Evolutionary conservation across 2,329 filamentous ascomycete genomes (phyloP), one percentile per base, ranked within the genome.

Genomic region (Orbilia brochopaga): DNA sequence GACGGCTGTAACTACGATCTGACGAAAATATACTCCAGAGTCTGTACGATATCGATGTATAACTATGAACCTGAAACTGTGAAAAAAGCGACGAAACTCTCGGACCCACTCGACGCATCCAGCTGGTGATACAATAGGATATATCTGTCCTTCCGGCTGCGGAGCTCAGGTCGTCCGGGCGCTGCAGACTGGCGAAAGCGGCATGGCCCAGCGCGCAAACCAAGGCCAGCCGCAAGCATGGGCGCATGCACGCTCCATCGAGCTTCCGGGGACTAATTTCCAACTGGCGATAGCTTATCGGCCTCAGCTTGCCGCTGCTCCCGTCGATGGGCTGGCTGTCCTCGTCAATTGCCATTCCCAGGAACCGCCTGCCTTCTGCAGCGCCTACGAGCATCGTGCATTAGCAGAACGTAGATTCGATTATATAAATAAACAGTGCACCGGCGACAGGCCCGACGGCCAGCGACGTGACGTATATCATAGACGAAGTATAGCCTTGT

Each of bases 161-260:
- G 67, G 67, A 65, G 67, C 60, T 61, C 60, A 48, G 64, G 55
- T 54, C 54, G 66, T 51, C 19, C 44, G 46, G 44, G 50, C 17
- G 51, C 50, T 55, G 15, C 51, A 32, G 51, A 59, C 48, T 11
- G 57, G 65, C 65, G 24, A 69, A 69, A 54, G 54, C 65, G 65
- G 65, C 44, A 63, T 69, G 65, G 65, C 48, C 58, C 57, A 48
- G 65, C 58, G 56, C 58, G 52, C 52, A 54, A 63, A 54, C 51
- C 5, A 7, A 46, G n/a, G 42, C 40, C 17, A 44, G 40, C 5
- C 40, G 27, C 8, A 32, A 5, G 40, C 40, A 44, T 48, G 17
- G 44, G 53, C 63, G 46, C 60, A 69, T 62, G 53, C 66, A 64
- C 44, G 52, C 59, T 70, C 58, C 52, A 62, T 53, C 48, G 44